Evolutionary conservation across 805 yeast species (phyloP).

Genomic region (Suhomyces faveliae): DNA sequence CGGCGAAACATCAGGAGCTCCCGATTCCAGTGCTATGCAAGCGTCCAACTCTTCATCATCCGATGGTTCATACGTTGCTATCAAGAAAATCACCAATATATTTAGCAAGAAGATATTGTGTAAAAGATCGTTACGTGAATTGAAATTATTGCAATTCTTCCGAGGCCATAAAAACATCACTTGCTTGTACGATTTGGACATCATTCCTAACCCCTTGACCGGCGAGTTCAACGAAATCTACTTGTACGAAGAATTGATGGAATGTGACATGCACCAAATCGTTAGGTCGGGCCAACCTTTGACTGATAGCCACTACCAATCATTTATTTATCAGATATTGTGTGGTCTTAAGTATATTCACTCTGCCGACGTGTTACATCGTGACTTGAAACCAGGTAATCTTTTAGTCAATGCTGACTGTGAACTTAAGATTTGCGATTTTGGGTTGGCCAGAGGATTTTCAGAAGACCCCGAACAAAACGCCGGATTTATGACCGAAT

Average conservation of each 20-base stretch:
- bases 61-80: conserved; percentile 64
- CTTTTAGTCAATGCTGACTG: conserved; percentile 93
- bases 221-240: conserved; percentile 87
- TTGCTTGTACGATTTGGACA: conserved; percentile 90
- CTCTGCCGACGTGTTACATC: conserved; percentile 86
- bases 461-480: conserved; percentile 78
- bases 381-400: conserved; percentile 94
- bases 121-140: conserved; percentile 87
- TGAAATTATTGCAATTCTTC: conserved; percentile 87
- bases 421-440: conserved; percentile 93
- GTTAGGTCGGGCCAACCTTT: conserved; percentile 90
- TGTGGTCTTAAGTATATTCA: conserved; percentile 91
- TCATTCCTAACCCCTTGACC: conserved; percentile 61
- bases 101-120: conserved; percentile 88
- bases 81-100: conserved; percentile 92
- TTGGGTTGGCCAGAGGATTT: conserved; percentile 92
- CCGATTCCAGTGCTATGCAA: conserved; percentile 2
- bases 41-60: conserved; percentile 14
- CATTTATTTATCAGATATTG: conserved; percentile 85
- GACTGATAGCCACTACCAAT: conserved; percentile 93
- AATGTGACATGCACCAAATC: conserved; percentile 97
- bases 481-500: conserved; percentile 93
- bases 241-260: conserved; percentile 95
- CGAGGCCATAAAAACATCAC: conserved; percentile 96
- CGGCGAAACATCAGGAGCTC: background rate